Conservation (phyloP, 768 basidiomycete genomes). For the Pulveroboletus sp. region DNA sequence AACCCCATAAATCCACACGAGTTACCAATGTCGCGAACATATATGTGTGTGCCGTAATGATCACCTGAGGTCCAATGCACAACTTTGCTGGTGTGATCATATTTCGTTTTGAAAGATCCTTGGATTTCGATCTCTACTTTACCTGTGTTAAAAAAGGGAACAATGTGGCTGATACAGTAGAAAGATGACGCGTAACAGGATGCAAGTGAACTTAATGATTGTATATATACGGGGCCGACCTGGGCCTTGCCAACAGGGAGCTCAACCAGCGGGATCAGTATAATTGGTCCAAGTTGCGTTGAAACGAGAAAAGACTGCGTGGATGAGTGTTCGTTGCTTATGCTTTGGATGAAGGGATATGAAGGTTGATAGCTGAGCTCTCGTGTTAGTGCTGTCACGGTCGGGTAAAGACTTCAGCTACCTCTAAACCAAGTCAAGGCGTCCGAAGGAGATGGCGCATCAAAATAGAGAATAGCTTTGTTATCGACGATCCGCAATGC, state of each 20-base stretch:
- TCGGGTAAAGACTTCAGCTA: constrained; percentile 28
- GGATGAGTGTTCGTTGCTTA: constrained; percentile 35
- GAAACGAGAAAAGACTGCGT: constrained; percentile 4
- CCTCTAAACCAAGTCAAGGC: constrained; percentile 91
- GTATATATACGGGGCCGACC: constrained; percentile 34
- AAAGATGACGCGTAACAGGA: constrained; percentile 27
- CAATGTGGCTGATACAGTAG: constrained; percentile 32
- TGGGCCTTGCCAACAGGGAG: constrained; percentile 14
- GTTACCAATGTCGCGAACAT: no score
- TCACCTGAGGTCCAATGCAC: no score
- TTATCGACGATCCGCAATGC: constrained; percentile 88
- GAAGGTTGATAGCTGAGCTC: constrained; percentile 75
- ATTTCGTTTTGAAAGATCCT: neutral
- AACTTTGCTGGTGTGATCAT: no score
- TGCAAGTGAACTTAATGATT: constrained; percentile 35
- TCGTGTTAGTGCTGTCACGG: constrained; percentile 4
- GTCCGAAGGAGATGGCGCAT: constrained; percentile 79
- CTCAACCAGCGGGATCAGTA: constrained; percentile 6
- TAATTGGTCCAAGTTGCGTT: constrained; percentile 2
- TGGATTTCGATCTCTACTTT: constrained; percentile 22
- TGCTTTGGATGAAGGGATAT: constrained; percentile 80
- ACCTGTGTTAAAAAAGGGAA: constrained; percentile 19
- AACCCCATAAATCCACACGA: no score
- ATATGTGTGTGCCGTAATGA: no score
- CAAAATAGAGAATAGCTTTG: constrained; percentile 89